Conservation (phyloP, 768 basidiomycete species). For the Tephrocybe sp. region DNA sequence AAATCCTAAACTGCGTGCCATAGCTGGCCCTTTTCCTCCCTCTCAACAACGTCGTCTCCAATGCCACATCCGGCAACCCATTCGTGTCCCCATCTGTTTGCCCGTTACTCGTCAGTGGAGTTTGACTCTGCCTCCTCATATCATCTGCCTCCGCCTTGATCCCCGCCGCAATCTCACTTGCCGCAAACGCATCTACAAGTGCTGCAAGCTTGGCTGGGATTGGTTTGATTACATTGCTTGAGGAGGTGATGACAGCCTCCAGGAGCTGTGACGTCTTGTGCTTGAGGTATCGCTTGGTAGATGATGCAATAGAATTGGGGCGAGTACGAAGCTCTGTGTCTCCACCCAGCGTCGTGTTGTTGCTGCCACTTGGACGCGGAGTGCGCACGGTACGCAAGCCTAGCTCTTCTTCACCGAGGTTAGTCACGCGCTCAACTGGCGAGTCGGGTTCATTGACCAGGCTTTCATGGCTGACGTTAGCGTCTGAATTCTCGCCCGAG, state of each 20-base stretch:
- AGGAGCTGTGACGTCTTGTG: slow-evolving; percentile 74
- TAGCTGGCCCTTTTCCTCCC: slow-evolving; percentile 81
- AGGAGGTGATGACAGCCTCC: slow-evolving; percentile 46
- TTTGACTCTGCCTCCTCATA: slow-evolving; percentile 36
- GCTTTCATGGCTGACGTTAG: slow-evolving; percentile 24
- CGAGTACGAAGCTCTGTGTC: slow-evolving; percentile 54
- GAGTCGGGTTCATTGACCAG: slow-evolving; percentile 12
- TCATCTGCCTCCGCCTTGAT: slow-evolving; percentile 63
- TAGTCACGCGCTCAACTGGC: slow-evolving; percentile 32
- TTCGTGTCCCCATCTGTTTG: slow-evolving; percentile 24
- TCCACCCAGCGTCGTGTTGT: slow-evolving; percentile 26
- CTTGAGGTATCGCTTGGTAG: slow-evolving; percentile 55
- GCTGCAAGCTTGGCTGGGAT: slow-evolving; percentile 59
- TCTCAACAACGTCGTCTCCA: slow-evolving; percentile 65
- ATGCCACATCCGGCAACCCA: slow-evolving; percentile 62
- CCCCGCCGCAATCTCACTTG: slow-evolving; percentile 60
- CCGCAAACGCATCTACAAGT: slow-evolving; percentile 71
- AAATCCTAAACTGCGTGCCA: slow-evolving; percentile 87
- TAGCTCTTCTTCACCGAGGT: slow-evolving; percentile 69
- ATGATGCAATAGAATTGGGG: slow-evolving; percentile 37
- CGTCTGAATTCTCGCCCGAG: slow-evolving; percentile 25
- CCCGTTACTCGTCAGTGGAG: slow-evolving; percentile 20
- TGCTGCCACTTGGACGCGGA: slow-evolving; percentile 31
- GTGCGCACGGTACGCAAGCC: slow-evolving; percentile 42
- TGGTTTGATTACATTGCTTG: slow-evolving; percentile 22